phyloP scores from a whole-genome alignment of 2,329 filamentous ascomycete genomes.

The Phyllachora maydis region DNA sequence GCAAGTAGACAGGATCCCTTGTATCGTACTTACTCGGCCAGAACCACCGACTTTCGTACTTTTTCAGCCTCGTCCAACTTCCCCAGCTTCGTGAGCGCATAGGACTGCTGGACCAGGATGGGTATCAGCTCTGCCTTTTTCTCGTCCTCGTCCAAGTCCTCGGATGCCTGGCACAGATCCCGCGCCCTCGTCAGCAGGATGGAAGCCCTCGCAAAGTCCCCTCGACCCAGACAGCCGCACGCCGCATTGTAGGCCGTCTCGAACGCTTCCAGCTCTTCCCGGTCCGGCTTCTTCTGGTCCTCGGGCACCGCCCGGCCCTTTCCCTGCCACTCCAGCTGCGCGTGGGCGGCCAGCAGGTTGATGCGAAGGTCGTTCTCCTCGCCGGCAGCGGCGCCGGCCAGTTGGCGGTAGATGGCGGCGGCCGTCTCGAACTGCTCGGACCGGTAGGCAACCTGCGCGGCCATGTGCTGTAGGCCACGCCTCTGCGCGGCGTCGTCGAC shows the following conservation, averaged over 20 bases:
- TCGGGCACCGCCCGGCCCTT: conserved; percentile 24
- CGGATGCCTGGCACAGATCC: conserved; percentile 50
- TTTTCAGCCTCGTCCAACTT: conserved; percentile 43
- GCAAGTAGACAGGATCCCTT: not conserved
- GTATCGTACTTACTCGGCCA: conserved; percentile 38
- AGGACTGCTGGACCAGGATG: conserved; percentile 58
- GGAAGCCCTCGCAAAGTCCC: conserved; percentile 42
- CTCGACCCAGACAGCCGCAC: conserved; percentile 49
- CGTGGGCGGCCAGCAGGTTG: conserved; percentile 51
- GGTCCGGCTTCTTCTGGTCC: conserved; percentile 30
- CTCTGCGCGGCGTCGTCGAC: conserved; percentile 1
- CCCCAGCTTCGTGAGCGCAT: conserved; percentile 46
- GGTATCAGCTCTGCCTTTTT: conserved; percentile 55
- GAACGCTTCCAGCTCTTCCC: conserved; percentile 52
- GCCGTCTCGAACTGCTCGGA: conserved; percentile 53
- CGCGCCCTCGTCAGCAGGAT: conserved; percentile 49
- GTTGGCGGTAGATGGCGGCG: conserved; percentile 36
- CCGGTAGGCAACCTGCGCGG: conserved; percentile 52
- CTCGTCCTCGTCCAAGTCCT: conserved; percentile 54
- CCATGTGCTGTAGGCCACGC: conserved; percentile 24
- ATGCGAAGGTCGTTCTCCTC: conserved; percentile 60
- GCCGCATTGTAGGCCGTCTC: conserved; percentile 69
- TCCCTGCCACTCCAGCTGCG: conserved; percentile 53
- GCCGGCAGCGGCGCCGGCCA: conserved; percentile 24
- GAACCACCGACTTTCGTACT: conserved; percentile 39